Percentiles rank a stretch among this genome's conserved stretches.
Evolutionary conservation across 225 moss, liverwort and hornwort species (phyloP).

Genomic region (Rhytidiadelphus loreus): DNA sequence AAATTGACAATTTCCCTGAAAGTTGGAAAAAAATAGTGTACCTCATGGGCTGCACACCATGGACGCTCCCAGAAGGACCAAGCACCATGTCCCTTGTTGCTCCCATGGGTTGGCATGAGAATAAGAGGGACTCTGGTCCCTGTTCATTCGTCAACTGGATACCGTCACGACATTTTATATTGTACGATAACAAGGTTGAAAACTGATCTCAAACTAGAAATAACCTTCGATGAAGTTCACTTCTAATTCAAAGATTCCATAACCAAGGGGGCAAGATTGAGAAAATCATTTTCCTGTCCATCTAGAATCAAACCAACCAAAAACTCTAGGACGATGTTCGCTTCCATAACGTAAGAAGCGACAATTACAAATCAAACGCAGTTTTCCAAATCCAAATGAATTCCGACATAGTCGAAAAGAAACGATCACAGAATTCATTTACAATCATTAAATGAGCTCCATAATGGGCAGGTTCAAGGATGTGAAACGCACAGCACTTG

Average conservation of each 20-base stretch:
- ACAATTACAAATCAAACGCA: not conserved
- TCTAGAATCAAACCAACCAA: not conserved
- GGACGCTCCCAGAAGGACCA: no score
- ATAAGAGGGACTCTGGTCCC: no score
- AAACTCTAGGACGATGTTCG: not conserved
- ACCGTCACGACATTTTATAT: no score
- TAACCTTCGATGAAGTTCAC: not conserved
- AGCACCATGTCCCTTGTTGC: not conserved
- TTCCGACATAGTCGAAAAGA: not conserved
- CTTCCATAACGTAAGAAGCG: not conserved
- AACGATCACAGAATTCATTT: not conserved
- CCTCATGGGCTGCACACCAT: no score
- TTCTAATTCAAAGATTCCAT: not conserved
- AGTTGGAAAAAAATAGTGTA: no score
- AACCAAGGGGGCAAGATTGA: not conserved
- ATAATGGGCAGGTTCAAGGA: not conserved
- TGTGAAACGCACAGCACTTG: not conserved
- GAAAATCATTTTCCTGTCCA: not conserved
- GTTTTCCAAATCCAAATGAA: not conserved
- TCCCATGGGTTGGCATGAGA: no score
- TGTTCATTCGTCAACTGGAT: no score
- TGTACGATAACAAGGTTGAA: no score
- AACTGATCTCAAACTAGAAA: not conserved
- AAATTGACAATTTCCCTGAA: no score
- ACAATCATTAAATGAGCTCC: not conserved